phyloP scores from a whole-genome alignment of 1,284 basidiomycete genomes.

The Boletellus deceptivus region DNA sequence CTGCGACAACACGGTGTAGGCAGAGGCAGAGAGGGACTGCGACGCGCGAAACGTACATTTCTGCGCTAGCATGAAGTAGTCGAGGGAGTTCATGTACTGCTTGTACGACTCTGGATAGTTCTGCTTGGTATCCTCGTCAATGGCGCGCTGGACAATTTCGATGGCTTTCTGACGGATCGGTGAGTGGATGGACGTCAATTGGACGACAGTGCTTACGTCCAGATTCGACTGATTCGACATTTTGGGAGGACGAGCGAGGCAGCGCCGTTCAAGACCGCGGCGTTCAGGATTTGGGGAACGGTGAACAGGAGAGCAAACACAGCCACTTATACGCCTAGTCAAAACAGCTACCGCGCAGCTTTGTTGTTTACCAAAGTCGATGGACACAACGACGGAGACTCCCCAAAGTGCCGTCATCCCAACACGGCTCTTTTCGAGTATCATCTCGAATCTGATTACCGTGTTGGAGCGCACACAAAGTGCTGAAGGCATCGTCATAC shows the following conservation, averaged over 20 bases:
- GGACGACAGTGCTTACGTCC: slow-evolving; percentile 20
- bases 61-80: slow-evolving; percentile 95
- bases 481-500: slow-evolving; percentile 48
- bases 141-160: slow-evolving; percentile 91
- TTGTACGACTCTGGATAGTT: slow-evolving; percentile 96
- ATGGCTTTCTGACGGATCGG: slow-evolving; percentile 77
- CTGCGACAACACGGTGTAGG: slow-evolving; percentile 40
- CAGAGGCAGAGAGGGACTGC: background rate
- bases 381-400: slow-evolving; percentile 5
- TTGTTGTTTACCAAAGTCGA: background rate
- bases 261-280: background rate
- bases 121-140: slow-evolving; percentile 92
- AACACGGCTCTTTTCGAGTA: slow-evolving; percentile 43
- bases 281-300: background rate
- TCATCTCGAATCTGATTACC: slow-evolving; percentile 51
- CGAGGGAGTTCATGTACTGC: slow-evolving; percentile 91
- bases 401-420: slow-evolving; percentile 17
- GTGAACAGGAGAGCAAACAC: slow-evolving; percentile 10
- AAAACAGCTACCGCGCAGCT: too few species aligned
- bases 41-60: slow-evolving; percentile 44
- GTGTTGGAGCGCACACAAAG: slow-evolving; percentile 56
- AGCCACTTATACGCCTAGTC: slow-evolving; percentile 10
- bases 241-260: background rate
- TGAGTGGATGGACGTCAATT: slow-evolving; percentile 8
- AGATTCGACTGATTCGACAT: slow-evolving; percentile 33